Conservation (phyloP, 441 rosid species). For the Arabidopsis hybrid region DNA sequence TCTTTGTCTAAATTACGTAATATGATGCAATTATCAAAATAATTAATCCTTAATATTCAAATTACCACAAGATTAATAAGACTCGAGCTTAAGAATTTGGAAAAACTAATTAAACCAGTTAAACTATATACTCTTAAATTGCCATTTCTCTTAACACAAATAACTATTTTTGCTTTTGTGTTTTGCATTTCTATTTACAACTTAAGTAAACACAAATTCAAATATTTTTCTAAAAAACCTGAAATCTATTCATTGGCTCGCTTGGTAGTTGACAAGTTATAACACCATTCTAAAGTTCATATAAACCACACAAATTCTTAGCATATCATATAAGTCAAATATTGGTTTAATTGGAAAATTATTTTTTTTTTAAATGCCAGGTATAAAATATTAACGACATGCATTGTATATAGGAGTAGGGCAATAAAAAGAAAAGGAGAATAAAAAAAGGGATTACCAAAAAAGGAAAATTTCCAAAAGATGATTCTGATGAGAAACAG, state of each 20-base stretch:
- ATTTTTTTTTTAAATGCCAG: no score
- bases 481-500: conserved; percentile 46
- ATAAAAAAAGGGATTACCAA: conserved; percentile 41
- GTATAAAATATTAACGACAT: conserved; percentile 13
- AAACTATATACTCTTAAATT: not conserved
- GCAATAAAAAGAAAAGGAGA: conserved; percentile 30
- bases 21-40: not conserved
- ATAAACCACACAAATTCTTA: conserved; percentile 12
- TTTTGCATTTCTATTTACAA: not conserved
- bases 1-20: conserved; percentile 17
- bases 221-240: not conserved
- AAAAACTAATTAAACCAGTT: conserved; percentile 1
- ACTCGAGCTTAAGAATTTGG: conserved; percentile 18
- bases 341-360: not conserved
- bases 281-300: conserved; percentile 5
- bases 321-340: not conserved
- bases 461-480: conserved; percentile 50
- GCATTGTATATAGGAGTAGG: conserved; percentile 3
- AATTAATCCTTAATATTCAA: conserved; percentile 14
- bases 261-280: conserved; percentile 13
- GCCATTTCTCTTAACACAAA: not conserved
- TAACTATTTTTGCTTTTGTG: not conserved
- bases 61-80: conserved; percentile 26
- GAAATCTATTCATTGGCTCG: not conserved
- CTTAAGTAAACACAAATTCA: conserved; percentile 5